Percentiles rank a stretch among this genome's conserved stretches.
These are phyloP conservation scores for Puccinia novopanici DNA, from an alignment of 1,284 basidiomycete species.

Conservation along the genomic window DNA sequence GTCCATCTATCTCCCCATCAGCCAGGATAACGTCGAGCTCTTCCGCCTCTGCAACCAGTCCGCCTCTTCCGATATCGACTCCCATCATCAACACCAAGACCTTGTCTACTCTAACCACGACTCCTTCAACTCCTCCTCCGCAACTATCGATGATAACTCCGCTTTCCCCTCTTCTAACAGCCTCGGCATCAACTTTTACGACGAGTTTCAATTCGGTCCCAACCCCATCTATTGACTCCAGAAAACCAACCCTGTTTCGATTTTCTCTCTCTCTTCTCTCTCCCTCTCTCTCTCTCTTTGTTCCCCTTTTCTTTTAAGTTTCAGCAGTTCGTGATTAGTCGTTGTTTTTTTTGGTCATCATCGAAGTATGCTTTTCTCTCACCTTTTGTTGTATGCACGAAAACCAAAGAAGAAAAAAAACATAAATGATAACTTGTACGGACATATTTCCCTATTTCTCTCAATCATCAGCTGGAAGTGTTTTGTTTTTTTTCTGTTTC, in stretches of 20 bases:
- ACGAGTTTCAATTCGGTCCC: slow-evolving; percentile 7
- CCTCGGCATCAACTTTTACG: neutral
- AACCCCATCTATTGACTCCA: slow-evolving; percentile 1
- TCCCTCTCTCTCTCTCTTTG: no score
- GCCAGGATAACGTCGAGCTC: neutral
- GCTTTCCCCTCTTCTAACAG: neutral
- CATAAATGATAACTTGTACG: no score
- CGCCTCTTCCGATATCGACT: neutral
- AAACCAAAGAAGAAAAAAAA: no score
- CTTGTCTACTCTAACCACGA: neutral
- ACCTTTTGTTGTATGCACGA: no score
- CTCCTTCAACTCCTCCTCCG: neutral
- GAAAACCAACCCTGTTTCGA: neutral
- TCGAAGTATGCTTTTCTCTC: no score
- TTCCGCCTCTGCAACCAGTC: neutral
- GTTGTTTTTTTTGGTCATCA: no score
- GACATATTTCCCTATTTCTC: no score
- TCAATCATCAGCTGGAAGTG: no score
- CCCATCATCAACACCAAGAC: neutral
- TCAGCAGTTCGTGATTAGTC: no score
- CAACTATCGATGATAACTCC: neutral
- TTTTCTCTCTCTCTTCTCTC: neutral
- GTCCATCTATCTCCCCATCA: slow-evolving; percentile 5
- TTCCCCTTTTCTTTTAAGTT: no score
- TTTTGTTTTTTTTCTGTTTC: no score